Percentiles rank a stretch among this genome's conserved stretches.
Evolutionary conservation across 495 filamentous ascomycete species (phyloP).

Genomic region (Penicillium malachiteum): DNA sequence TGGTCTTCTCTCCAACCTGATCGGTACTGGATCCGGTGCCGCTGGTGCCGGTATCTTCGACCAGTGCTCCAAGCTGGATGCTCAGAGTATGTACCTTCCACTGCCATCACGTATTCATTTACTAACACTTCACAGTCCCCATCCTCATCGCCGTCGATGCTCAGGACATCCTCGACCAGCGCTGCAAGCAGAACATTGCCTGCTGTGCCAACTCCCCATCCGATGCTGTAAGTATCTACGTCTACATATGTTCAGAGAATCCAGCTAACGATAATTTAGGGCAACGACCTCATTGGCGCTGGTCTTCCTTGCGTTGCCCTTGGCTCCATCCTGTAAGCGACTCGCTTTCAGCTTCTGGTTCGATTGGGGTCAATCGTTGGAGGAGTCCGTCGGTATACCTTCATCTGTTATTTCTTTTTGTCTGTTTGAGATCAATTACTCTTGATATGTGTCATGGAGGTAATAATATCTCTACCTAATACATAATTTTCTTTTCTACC

Average conservation of each 20-base stretch:
- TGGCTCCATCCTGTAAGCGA: constrained; percentile 23
- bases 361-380: constrained; percentile 1
- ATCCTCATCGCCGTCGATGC: constrained; percentile 32
- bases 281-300: constrained; percentile 42
- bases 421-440: constrained; percentile 16
- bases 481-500: constrained; percentile 13
- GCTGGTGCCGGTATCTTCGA: constrained; percentile 34
- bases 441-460: constrained; percentile 9
- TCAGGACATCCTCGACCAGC: constrained; percentile 43
- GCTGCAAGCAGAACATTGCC: constrained; percentile 55
- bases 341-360: constrained; percentile 2
- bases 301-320: constrained; percentile 52
- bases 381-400: constrained; percentile 19
- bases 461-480: constrained; percentile 16
- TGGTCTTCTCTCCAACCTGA: constrained; percentile 27
- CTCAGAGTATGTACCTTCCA: constrained; percentile 14
- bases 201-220: constrained; percentile 46
- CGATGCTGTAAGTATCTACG: constrained; percentile 31
- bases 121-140: constrained; percentile 29
- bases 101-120: neutral
- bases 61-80: constrained; percentile 41
- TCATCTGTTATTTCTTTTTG: constrained; percentile 14
- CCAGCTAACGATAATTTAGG: constrained; percentile 9
- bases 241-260: neutral
- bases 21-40: constrained; percentile 35